A percentile compares a stretch with the other conserved stretches of the same genome.
phyloP scores from a whole-genome alignment of 1,284 basidiomycete species.

The Mrakiaceae sp. region DNA sequence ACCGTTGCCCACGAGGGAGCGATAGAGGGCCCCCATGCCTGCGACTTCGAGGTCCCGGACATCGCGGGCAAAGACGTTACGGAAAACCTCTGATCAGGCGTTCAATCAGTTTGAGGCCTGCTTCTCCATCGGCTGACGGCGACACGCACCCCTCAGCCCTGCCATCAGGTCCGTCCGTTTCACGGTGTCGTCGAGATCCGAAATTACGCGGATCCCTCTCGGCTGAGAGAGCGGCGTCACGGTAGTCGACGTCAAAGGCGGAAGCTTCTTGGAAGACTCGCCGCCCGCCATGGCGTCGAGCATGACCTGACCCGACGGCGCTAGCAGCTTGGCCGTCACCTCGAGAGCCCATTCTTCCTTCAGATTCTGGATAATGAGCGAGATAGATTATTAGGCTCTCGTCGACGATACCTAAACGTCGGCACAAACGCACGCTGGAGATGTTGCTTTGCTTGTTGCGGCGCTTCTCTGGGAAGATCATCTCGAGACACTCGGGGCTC shows the following conservation, averaged over 20 bases:
- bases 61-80: slow-evolving; percentile 42
- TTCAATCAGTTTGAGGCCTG: background rate
- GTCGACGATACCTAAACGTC: background rate
- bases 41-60: slow-evolving; percentile 64
- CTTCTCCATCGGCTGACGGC: slow-evolving; percentile 32
- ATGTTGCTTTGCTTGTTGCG: background rate
- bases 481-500: background rate
- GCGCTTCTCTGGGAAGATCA: slow-evolving; percentile 14
- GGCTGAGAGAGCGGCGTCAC: slow-evolving; percentile 19
- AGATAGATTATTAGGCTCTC: no score
- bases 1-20: slow-evolving; percentile 40
- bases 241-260: background rate
- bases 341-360: slow-evolving; percentile 6
- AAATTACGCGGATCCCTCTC: slow-evolving; percentile 56
- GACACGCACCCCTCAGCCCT: slow-evolving; percentile 61
- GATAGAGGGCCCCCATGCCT: slow-evolving; percentile 78
- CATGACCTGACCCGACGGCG: background rate
- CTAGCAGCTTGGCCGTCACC: slow-evolving; percentile 14
- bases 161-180: slow-evolving; percentile 62
- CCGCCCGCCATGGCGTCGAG: background rate
- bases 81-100: slow-evolving; percentile 20
- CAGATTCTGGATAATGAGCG: no score
- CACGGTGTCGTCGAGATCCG: slow-evolving; percentile 90
- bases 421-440: background rate
- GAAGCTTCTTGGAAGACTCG: background rate